phyloP scores from a whole-genome alignment of 1,139 yeast genomes.

The Saccharomyces hybrid region DNA sequence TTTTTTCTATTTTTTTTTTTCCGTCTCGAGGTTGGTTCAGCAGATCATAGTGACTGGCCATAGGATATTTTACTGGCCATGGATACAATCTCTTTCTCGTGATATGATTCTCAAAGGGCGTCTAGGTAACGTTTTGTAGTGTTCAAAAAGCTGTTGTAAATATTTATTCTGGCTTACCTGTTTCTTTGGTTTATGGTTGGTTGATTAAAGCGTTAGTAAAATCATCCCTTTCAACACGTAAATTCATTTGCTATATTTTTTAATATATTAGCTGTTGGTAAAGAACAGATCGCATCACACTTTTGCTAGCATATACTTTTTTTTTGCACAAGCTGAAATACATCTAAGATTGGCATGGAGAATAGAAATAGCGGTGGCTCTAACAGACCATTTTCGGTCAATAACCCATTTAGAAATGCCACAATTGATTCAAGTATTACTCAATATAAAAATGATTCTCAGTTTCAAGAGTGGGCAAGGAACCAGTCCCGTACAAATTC shows the following conservation, averaged over 20 bases:
- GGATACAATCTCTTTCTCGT: background rate
- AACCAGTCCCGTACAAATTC: slow-evolving; percentile 2
- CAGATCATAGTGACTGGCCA: slow-evolving; percentile 1
- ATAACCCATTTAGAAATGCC: slow-evolving; percentile 49
- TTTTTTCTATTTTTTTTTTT: background rate
- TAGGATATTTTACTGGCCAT: background rate
- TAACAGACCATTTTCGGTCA: slow-evolving; percentile 45
- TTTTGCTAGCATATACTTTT: background rate
- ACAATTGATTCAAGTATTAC: slow-evolving; percentile 22
- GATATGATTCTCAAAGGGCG: background rate
- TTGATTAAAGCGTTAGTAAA: background rate
- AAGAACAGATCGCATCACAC: background rate
- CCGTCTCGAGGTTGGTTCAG: background rate
- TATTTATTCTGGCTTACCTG: background rate
- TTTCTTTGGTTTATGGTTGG: background rate
- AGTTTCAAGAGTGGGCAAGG: slow-evolving; percentile 44
- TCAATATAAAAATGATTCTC: slow-evolving; percentile 21
- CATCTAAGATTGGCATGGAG: slow-evolving; percentile 6
- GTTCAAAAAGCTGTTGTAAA: background rate
- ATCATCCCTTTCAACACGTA: background rate
- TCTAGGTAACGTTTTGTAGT: background rate
- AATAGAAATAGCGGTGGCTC: slow-evolving; percentile 11
- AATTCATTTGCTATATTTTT: background rate
- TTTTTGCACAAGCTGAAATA: background rate
- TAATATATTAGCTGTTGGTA: background rate